Conservation (phyloP, 176 grass and related monocot genomes). For the Ensete glaucum region DNA sequence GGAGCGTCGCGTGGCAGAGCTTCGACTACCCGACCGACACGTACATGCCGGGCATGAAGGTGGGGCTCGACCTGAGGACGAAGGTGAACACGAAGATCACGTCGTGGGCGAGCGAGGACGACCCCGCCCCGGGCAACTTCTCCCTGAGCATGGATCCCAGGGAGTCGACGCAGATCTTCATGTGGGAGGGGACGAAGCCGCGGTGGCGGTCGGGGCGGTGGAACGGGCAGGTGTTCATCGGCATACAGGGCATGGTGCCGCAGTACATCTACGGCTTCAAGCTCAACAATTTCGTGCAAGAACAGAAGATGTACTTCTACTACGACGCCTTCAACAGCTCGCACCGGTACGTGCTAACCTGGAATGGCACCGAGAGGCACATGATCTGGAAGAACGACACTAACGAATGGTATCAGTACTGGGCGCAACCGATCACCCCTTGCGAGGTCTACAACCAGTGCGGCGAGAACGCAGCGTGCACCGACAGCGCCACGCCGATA, state of each 20-base stretch:
- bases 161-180: conserved; percentile 4
- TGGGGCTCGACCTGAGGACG: background rate
- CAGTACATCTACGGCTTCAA: conserved; percentile 20
- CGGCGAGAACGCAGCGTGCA: conserved; percentile 21
- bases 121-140: conserved; percentile 23
- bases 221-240: conserved; percentile 14
- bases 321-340: background rate
- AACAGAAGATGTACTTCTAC: conserved; percentile 12
- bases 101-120: conserved; percentile 18
- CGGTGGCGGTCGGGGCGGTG: conserved; percentile 10
- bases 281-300: conserved; percentile 9
- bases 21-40: conserved; percentile 11
- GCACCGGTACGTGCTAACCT: conserved; percentile 1
- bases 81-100: conserved; percentile 6
- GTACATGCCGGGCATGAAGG: conserved; percentile 17
- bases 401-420: background rate
- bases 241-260: background rate
- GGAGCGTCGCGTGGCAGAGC: background rate
- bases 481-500: background rate
- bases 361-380: background rate
- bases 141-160: conserved; percentile 22
- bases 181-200: conserved; percentile 12
- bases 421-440: background rate
- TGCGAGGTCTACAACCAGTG: conserved; percentile 22
- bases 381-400: conserved; percentile 14